Percentiles rank a stretch among this genome's conserved stretches.
These are phyloP conservation scores for Trypanosoma theileri DNA, from an alignment of 208 protist genomes.

Conservation along the genomic window DNA sequence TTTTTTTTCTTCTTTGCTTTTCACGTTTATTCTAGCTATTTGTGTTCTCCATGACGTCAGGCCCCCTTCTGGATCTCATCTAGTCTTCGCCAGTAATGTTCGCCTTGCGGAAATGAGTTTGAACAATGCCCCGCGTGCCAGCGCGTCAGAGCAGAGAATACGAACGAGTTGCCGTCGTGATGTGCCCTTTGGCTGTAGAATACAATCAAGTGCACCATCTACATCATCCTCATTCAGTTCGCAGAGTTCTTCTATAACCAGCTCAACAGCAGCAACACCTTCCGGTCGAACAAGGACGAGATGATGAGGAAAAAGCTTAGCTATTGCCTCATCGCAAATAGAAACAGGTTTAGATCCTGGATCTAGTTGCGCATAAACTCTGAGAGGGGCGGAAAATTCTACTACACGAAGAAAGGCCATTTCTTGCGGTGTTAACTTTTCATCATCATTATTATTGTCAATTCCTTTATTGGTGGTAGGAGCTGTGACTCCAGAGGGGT, in stretches of 20 bases:
- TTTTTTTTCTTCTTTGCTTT: neutral
- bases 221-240: slow-evolving; percentile 27
- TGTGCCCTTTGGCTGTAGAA: slow-evolving; percentile 15
- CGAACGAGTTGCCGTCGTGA: slow-evolving; percentile 16
- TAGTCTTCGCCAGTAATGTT: neutral
- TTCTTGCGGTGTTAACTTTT: slow-evolving; percentile 18
- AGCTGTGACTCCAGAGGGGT: neutral
- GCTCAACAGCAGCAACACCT: slow-evolving; percentile 25
- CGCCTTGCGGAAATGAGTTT: slow-evolving; percentile 20
- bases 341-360: slow-evolving; percentile 5
- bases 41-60: too few relatives aligned
- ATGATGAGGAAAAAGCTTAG: slow-evolving; percentile 26
- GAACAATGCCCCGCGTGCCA: slow-evolving; percentile 21
- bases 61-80: neutral
- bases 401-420: slow-evolving; percentile 21
- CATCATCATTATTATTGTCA: slow-evolving; percentile 5
- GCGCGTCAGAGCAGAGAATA: slow-evolving; percentile 4
- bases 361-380: slow-evolving; percentile 20
- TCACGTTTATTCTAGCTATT: too few relatives aligned
- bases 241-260: slow-evolving; percentile 28
- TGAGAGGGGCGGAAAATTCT: slow-evolving; percentile 24
- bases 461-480: neutral
- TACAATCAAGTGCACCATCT: slow-evolving; percentile 6
- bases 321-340: slow-evolving; percentile 25
- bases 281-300: slow-evolving; percentile 22